Evolutionary conservation across 441 rosid genomes (phyloP).

Genomic region (Pelargonium australe): DNA sequence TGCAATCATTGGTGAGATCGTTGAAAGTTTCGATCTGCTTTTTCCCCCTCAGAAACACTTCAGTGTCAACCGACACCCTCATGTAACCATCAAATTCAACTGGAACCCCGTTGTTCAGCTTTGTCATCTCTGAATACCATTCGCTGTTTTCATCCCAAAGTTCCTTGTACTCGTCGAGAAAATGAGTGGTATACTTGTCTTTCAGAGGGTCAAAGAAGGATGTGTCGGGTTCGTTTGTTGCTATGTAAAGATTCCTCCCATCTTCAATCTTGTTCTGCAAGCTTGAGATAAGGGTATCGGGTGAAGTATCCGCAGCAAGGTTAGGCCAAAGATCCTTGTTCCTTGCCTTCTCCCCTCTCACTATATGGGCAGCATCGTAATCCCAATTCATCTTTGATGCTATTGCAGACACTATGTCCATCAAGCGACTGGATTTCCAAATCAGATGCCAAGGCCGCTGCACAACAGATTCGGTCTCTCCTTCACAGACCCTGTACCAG

Average conservation of each 20-base stretch:
- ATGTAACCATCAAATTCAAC: conserved; percentile 93
- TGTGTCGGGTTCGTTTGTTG: conserved; percentile 83
- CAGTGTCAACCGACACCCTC: conserved; percentile 96
- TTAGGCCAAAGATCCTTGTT: conserved; percentile 89
- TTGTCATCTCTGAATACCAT: conserved; percentile 78
- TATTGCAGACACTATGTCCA: conserved; percentile 80
- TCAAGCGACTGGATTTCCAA: conserved; percentile 93
- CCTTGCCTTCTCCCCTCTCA: conserved; percentile 83
- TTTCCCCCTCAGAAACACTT: conserved; percentile 74
- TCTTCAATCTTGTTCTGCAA: conserved; percentile 54
- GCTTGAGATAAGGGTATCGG: conserved; percentile 57
- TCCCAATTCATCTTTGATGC: conserved; percentile 97
- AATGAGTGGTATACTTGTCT: conserved; percentile 77
- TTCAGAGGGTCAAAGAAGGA: conserved; percentile 83
- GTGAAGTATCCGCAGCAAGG: conserved; percentile 76
- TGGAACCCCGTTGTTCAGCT: conserved; percentile 54
- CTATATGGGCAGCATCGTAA: conserved; percentile 83
- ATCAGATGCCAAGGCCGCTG: conserved; percentile 84
- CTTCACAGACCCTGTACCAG: conserved; percentile 96
- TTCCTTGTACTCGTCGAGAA: conserved; percentile 75
- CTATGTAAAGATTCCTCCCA: conserved; percentile 74
- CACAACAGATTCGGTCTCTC: conserved; percentile 63
- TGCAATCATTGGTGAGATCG: conserved; percentile 84
- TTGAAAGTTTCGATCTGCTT: conserved; percentile 79
- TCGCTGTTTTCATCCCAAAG: conserved; percentile 79